Base-by-base conservation (phyloP, 768 basidiomycete species). In the Trametes meyenii region DNA sequence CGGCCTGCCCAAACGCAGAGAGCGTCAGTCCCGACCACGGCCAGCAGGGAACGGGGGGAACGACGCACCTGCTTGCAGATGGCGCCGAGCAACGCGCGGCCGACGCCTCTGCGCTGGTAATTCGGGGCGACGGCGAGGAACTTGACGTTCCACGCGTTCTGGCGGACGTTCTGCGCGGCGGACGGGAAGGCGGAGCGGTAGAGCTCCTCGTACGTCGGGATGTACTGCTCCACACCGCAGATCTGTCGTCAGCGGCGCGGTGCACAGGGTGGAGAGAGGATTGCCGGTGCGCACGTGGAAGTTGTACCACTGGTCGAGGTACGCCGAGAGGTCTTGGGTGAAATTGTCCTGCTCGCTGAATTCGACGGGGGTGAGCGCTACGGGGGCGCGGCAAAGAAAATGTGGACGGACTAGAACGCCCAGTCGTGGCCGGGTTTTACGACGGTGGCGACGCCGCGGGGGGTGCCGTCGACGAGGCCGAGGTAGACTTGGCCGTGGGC, bases 131-230 rank as follows among this genome's bases (percentile, higher is more conserved):
- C 63, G 19, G 60, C 67, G 29, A 69, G 49, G 16, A 62, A 49
- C 40, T 63, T 58, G 48, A 69, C 26, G 45, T 66, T 56, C 65
- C 63, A 65, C 12, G 60, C 62, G 50, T 58, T 55, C 21, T 46
- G 38, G 17, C 67, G 63, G 16, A 51, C 61, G 19, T 59, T 53
- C 23, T 52, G 50, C 7, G 63, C 63, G 13, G 51, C 29, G 23
- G 53, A n/a, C n/a, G n/a, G 7, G 33, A 67, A 61, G 8, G 67
- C 51, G 50, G 39, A 1, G 36, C 55, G 40, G 57, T 64, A 66
- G 19, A 69, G 50, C 19, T 69, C 63, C 26, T 66, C 56, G 50
- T 66, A 69, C 38, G 55, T 67, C 12, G 65, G 65, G 21, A 49
- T 43, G 26, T 59, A 66, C 64, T 66, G 51, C 33, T 7, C 48